Evolutionary conservation across 352 stramenopile species (phyloP).

Genomic region (Globisporangium barbulae): DNA sequence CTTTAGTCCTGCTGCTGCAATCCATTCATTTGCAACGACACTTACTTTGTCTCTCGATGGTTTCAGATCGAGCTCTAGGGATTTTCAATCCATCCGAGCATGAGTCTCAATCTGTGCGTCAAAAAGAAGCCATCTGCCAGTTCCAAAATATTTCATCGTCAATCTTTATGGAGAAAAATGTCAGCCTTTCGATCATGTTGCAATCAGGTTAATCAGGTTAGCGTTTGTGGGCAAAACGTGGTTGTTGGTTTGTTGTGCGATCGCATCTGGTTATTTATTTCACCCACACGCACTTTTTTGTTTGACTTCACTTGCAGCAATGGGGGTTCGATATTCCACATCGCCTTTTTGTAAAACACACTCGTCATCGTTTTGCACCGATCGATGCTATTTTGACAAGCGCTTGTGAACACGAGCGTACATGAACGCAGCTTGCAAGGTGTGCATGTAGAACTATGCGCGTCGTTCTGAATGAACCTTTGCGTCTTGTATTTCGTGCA

Average conservation of each 20-base stretch:
- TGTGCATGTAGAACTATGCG: too few species aligned
- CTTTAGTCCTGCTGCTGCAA: too few species aligned
- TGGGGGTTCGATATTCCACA: background rate
- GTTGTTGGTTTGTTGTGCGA: background rate
- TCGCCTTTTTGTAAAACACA: background rate
- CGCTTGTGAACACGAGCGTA: too few species aligned
- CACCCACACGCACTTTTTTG: background rate
- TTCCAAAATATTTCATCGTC: too few species aligned
- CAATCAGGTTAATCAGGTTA: constrained; percentile 1
- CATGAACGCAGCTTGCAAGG: too few species aligned
- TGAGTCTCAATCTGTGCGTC: background rate
- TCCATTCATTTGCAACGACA: too few species aligned
- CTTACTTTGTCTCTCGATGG: too few species aligned
- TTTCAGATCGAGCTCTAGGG: too few species aligned
- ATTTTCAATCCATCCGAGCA: too few species aligned
- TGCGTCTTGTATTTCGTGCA: background rate
- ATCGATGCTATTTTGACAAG: too few species aligned
- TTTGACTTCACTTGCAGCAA: background rate
- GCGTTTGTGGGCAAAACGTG: background rate
- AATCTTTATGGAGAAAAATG: background rate
- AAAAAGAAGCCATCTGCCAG: background rate
- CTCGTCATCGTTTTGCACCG: too few species aligned
- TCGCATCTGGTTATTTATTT: background rate
- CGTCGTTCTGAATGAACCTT: background rate
- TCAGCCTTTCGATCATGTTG: background rate